Conservation (phyloP, 2,329 filamentous ascomycete genomes). For the Bimuria novae-zelandiae region DNA sequence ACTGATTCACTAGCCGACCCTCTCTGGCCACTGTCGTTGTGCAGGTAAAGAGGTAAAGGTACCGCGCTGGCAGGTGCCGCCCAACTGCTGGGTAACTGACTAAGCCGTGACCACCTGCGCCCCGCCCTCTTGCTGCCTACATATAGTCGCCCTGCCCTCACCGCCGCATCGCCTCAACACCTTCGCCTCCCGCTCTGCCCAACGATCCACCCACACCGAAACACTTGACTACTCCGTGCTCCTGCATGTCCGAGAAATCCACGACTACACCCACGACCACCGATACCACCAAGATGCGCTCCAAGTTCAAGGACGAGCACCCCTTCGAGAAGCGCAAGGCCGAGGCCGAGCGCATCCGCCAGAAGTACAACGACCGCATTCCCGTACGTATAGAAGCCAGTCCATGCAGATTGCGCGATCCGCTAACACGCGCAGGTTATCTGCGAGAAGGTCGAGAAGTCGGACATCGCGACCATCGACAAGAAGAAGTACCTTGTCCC, state of each 20-base stretch:
- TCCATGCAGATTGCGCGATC: slow-evolving; percentile 9
- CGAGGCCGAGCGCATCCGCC: slow-evolving; percentile 97
- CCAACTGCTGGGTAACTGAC: slow-evolving; percentile 13
- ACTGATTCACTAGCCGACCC: neutral
- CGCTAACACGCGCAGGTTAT: slow-evolving; percentile 73
- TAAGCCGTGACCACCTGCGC: slow-evolving; percentile 24
- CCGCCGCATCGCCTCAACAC: slow-evolving; percentile 35
- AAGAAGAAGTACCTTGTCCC: slow-evolving; percentile 99
- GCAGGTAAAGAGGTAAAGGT: no score
- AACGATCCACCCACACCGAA: slow-evolving; percentile 24
- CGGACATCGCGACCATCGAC: slow-evolving; percentile 98
- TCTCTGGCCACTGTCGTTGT: no score
- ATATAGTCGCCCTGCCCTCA: slow-evolving; percentile 36
- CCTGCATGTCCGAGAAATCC: slow-evolving; percentile 4
- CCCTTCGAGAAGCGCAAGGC: slow-evolving; percentile 99
- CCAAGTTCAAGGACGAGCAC: slow-evolving; percentile 99
- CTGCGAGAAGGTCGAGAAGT: slow-evolving; percentile 99
- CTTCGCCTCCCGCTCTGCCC: slow-evolving; percentile 22
- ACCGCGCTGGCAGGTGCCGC: slow-evolving; percentile 4
- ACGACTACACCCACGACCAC: slow-evolving; percentile 20
- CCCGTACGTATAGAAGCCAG: slow-evolving; percentile 68
- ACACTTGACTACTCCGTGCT: slow-evolving; percentile 1
- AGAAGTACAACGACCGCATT: slow-evolving; percentile 98
- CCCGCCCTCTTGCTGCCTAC: slow-evolving; percentile 38
- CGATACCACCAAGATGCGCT: slow-evolving; percentile 69